Base-by-base conservation (phyloP, 2,329 filamentous ascomycete genomes). In the Beauveria asiatica region DNA sequence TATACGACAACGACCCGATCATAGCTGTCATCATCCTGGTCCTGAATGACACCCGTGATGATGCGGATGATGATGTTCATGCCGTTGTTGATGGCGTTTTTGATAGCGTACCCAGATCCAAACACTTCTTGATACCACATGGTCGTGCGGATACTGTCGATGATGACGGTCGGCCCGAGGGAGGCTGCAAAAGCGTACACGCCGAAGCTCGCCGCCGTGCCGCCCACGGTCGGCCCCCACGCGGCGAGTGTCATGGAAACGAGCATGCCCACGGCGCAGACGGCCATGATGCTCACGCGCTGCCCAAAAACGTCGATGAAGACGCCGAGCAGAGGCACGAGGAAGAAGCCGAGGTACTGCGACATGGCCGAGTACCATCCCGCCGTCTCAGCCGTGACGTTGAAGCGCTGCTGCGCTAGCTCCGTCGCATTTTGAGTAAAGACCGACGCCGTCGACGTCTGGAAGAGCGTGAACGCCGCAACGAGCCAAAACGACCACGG, bases 41-140 rank as follows among this genome's bases (percentile, higher is more conserved):
- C 84, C 63, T 86, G 83, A 0, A 86, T 77, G 0, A 79, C 79
- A 1, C 83, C 83, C 0, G 81, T 79, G 21, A 84, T 72, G 48
- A 86, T 78, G 0, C 81, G 74, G 1, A 86, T 73, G 57, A 86
- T 81, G 61, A 86, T 84, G 61, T 76, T 83, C 80, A 85, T 85
- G 33, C 77, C 79, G 67, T 86, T 86, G 66, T 86, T 85, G 66
- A 85, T 81, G 23, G 80, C 80, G 41, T 86, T 78, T 61, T 86
- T 86, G 60, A 85, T 69, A 1, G 81, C 76, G 62, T 85, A 86
- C 0, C 80, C 84, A 0, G 81, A 80, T 0, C 83, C 83, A 61
- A 86, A 86, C 0, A 83, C 80, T 2, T 80, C 80, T 60, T 83
- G 80, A 27, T 84, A 75, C 80, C 81, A 84, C 69, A 86, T 78